Evolutionary conservation across 1,284 basidiomycete species (phyloP), one percentile per base, ranked within the genome.

Genomic region (Marasmius sp.): DNA sequence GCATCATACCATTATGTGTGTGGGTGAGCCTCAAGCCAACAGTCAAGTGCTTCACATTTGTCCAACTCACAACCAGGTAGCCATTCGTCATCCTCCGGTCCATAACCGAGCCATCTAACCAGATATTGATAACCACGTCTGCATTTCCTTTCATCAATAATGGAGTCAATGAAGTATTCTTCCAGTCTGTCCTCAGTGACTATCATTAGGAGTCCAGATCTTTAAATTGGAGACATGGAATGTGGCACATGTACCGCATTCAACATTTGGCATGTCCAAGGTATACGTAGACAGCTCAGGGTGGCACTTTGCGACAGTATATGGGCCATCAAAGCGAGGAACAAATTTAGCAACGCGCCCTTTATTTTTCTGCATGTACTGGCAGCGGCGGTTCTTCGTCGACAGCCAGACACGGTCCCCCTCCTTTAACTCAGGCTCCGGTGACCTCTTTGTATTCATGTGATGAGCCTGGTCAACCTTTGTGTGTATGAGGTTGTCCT

Each of bases 261-360:
- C 39, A 4, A 67, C 63, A 12, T 33, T 10, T 0, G 63, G 64
- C 3, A 71, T 20, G 11, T 68, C 65, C 0, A 75, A 57, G 0
- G 66, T 70, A 9, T 70, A 65, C 0, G 64, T 67, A 0, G 72
- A 75, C 8, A 58, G 60, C 33, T 72, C 63, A 0, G 57, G 57
- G 39, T 71, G 60, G 3, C 58, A 18, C 22, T 12, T 22, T 16
- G 5, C 50, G 8, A 52, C 27, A 5, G 34, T 16, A 52, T 64
- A 70, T 0, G 70, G 70, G 0, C 72, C 67, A 43, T 74, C 70
- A 10, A 38, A 69, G 1, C 67, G 51, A 0, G 72, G 67, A 64
- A 75, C 66, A 50, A 71, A 71, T 38, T 75, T 75, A 7, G 67
- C 69, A 5, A 70, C 58, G 10, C 66, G 56, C 6, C 65, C 59